phyloP scores from a whole-genome alignment of 1,284 basidiomycete species.

The Leccinum solheimii region DNA sequence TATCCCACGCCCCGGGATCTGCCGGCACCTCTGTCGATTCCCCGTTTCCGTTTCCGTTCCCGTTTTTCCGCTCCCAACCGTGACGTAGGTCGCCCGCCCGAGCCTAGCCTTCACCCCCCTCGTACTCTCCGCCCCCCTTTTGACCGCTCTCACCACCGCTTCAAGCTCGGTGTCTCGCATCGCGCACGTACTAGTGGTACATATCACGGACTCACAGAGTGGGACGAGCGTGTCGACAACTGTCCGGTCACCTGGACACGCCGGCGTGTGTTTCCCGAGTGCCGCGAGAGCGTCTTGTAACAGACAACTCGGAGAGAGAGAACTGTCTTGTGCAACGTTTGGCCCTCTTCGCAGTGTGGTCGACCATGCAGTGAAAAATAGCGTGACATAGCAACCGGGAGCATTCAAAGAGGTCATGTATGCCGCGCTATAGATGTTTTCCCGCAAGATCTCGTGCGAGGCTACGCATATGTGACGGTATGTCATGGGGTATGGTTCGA shows the following conservation, averaged over 20 bases:
- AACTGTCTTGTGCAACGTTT: not conserved
- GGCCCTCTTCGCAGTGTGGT: slow-evolving; percentile 23
- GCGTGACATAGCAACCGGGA: slow-evolving; percentile 44
- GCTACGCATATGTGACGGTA: slow-evolving; percentile 1
- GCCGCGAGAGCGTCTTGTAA: slow-evolving; percentile 33
- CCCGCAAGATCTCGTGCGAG: slow-evolving; percentile 26
- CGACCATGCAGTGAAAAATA: slow-evolving; percentile 48
- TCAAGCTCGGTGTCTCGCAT: not conserved
- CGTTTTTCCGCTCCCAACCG: slow-evolving; percentile 15
- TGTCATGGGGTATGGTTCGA: not conserved
- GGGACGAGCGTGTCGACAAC: slow-evolving; percentile 53
- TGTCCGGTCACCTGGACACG: slow-evolving; percentile 54
- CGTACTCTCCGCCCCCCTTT: slow-evolving; percentile 49
- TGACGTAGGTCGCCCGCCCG: slow-evolving; percentile 53
- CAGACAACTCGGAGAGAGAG: not conserved
- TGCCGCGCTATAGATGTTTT: slow-evolving; percentile 38
- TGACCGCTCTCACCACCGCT: slow-evolving; percentile 39
- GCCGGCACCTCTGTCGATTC: slow-evolving; percentile 32
- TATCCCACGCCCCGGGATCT: slow-evolving; percentile 51
- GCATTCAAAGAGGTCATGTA: slow-evolving; percentile 50
- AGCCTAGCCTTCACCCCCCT: slow-evolving; percentile 47
- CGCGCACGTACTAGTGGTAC: not conserved
- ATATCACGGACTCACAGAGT: slow-evolving; percentile 37
- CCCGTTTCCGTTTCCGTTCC: not conserved
- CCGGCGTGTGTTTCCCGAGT: slow-evolving; percentile 49